Evolutionary conservation across 805 yeast genomes (phyloP), one percentile per base, ranked within the genome.

Genomic region (Lachancea mirantina): DNA sequence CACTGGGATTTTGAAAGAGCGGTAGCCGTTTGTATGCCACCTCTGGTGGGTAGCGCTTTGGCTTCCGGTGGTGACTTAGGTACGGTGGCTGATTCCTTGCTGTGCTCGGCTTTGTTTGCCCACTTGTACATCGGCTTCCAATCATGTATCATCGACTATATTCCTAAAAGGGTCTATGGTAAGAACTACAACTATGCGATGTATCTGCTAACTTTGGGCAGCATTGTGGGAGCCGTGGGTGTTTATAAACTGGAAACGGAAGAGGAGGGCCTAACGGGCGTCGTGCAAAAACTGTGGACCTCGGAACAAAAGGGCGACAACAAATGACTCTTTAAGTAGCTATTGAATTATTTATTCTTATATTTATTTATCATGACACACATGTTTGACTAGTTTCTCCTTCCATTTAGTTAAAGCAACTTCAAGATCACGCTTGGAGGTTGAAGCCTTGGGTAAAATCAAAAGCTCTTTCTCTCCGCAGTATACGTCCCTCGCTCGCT

Each of bases 1-100:
- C 97, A 88, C 66, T 89, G 98, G 98, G 66, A 83, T n/a, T 77
- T 78, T 48, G 98, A 89, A 67, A 74, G 84, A 46, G 50, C 74
- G 4, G 62, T 85, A 21, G 69, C 94, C 3, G 57, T 79, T 11
- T 74, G 78, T 8, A 64, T 88, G 56, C 70, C 85, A 15, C 98
- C 98, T 19, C 64, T 89, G 40, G 68, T 77, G 18, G 70, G 79
- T 23, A 63, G 78, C 14, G 95, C 97, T 14, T 72, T 87, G 45
- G 71, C 80, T 23, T 69, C 80, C 28, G 42, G 50, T 9, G 96
- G 95, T 18, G 72, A 79, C 10, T 60, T 74, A 42, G 66, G 78
- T 4, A 80, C 94, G 8, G 63, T 78, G 14, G 54, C 77, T 20
- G 98, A 92, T 61, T 74, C 94, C 5, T 51, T 75, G 1, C 70